Evolutionary conservation across 1,139 yeast species (phyloP), one percentile per base, ranked within the genome.

Genomic region (Candida neerlandica): DNA sequence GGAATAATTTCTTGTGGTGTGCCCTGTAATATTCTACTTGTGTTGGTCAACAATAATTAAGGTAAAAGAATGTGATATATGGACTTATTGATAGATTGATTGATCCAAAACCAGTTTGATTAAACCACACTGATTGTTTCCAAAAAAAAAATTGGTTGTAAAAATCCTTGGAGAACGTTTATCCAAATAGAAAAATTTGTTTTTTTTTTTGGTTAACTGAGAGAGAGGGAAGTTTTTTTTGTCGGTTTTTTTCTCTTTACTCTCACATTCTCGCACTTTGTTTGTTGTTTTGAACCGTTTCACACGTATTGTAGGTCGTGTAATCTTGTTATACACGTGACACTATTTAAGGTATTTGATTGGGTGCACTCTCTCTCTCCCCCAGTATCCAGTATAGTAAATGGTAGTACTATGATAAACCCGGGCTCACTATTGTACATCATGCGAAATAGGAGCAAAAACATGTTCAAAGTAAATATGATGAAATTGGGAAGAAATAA

Each of bases 261-360:
- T 45, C 41, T 44, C 29, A 39, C 42, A 11, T 18, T 33, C 44
- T 37, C 46, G 15, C 41, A 27, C 40, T 10, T 35, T 18, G 40
- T 15, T 35, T 35, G 40, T 35, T 35, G 40, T 35, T 35, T 35
- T 35, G 23, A n/a, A 7, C 18, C 27, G 18, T 15, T 35, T 18
- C 7, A 18, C 40, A 35, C 40, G 40, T 6, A 16, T 18, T 5
- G 5, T 10, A 10, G 11, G 37, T 43, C 41, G 40, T 43, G 40
- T 9, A 30, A 11, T 7, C 2, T 3, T 7, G 7, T 16, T 18
- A 14, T 4, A 10, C 40, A 35, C 40, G 40, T 35, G 40, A 35
- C 26, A 18, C 15, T 18, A 18, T 18, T n/a, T 18, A 14, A 11
- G 18, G 21, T 35, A 11, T 18, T 35, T 35, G 27, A 35, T 35